These are phyloP conservation scores for Limonomyces culmigenus DNA, from an alignment of 1,284 basidiomycete genomes.

Conservation along the genomic window DNA sequence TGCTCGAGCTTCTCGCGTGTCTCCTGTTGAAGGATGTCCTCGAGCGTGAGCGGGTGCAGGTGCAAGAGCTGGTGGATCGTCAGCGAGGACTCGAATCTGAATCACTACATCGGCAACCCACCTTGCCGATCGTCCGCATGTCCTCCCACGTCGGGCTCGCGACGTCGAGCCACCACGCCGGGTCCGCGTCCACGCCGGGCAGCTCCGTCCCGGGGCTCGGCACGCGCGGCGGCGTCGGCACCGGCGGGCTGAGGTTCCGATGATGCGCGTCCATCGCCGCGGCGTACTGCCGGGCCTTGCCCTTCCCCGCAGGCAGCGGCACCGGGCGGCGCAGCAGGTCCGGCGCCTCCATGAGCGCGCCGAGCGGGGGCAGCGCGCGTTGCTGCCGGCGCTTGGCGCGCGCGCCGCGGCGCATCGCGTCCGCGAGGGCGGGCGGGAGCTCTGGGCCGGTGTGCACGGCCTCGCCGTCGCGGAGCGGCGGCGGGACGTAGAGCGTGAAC, in stretches of 20 bases:
- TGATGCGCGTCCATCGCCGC: not conserved
- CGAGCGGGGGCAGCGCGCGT: not conserved
- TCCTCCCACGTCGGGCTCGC: conserved; percentile 84
- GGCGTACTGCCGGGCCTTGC: conserved; percentile 10
- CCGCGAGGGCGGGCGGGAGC: too few relatives aligned
- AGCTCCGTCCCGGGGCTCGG: too few relatives aligned
- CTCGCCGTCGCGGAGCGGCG: conserved; percentile 12
- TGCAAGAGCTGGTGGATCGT: conserved; percentile 46
- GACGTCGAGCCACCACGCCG: conserved; percentile 93
- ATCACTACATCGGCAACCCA: conserved; percentile 15
- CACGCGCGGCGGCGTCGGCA: too few relatives aligned
- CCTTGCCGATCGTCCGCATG: conserved; percentile 78
- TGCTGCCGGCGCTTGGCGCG: conserved; percentile 9
- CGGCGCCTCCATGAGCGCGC: not conserved
- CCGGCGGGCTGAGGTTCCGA: conserved; percentile 18
- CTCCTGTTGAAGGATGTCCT: conserved; percentile 92
- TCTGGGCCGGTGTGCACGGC: too few relatives aligned
- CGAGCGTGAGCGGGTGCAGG: conserved; percentile 85
- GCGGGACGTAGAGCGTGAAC: conserved; percentile 47
- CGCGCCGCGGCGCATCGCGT: too few relatives aligned
- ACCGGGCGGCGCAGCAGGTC: conserved; percentile 8
- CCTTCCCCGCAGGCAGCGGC: conserved; percentile 19
- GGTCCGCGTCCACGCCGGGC: too few relatives aligned
- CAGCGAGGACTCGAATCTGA: conserved; percentile 1
- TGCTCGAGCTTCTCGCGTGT: conserved; percentile 86